Evolutionary conservation across 1,139 yeast genomes (phyloP).

Genomic region (Candida sanyaensis): DNA sequence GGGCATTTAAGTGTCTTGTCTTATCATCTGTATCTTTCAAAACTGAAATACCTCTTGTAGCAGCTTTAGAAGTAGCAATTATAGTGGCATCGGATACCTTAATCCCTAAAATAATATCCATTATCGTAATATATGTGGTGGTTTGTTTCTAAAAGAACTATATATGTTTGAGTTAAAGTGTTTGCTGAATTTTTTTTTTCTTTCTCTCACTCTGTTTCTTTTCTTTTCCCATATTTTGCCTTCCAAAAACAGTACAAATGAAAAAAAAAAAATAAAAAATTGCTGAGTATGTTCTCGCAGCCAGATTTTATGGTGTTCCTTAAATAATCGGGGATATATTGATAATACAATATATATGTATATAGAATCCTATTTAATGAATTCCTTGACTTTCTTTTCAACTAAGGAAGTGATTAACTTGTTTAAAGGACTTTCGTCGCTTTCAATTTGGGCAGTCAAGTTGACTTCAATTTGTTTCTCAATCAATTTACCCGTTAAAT

Average conservation of each 20-base stretch:
- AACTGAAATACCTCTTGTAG: slow-evolving; percentile 90
- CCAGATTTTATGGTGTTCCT: too few species aligned
- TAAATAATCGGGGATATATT: background rate
- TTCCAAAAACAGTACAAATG: background rate
- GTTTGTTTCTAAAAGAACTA: background rate
- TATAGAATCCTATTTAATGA: slow-evolving; percentile 5
- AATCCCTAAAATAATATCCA: slow-evolving; percentile 92
- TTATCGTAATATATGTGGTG: slow-evolving; percentile 21
- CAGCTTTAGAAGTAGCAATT: slow-evolving; percentile 91
- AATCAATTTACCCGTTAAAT: slow-evolving; percentile 86
- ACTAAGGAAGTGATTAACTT: slow-evolving; percentile 52
- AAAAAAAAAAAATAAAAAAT: background rate
- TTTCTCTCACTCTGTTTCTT: slow-evolving; percentile 10
- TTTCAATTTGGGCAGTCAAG: slow-evolving; percentile 55
- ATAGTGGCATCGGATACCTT: slow-evolving; percentile 79
- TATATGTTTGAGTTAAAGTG: background rate
- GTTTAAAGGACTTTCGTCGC: slow-evolving; percentile 38
- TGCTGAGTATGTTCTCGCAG: background rate
- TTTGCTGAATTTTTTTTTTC: slow-evolving; percentile 1
- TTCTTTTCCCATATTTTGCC: background rate
- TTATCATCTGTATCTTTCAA: slow-evolving; percentile 87
- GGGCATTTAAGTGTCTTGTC: slow-evolving; percentile 74
- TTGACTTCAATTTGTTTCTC: slow-evolving; percentile 76
- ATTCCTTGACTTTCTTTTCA: slow-evolving; percentile 44
- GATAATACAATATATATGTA: background rate